phyloP scores from a whole-genome alignment of 106 monocot species.

The Phalaenopsis equestris region DNA sequence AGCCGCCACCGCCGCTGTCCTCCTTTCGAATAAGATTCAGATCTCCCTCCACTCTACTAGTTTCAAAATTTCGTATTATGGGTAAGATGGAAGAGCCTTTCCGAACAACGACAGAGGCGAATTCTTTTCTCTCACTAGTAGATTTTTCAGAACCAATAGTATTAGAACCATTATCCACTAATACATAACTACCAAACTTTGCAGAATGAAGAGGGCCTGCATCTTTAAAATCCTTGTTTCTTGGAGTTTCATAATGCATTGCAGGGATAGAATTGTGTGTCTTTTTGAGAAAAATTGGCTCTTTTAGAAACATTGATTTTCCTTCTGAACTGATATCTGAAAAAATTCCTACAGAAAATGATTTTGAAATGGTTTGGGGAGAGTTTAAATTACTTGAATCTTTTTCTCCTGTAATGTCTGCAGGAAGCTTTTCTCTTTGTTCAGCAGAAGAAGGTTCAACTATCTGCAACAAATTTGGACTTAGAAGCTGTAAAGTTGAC shows the following conservation, averaged over 20 bases:
- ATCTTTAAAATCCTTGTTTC: neutral
- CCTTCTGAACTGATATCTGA: constrained; percentile 22
- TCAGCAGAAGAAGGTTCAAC: constrained; percentile 6
- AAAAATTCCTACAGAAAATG: constrained; percentile 41
- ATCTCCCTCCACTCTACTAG: neutral
- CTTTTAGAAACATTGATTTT: neutral
- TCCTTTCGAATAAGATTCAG: neutral
- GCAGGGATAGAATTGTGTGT: neutral
- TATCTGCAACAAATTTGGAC: constrained; percentile 17
- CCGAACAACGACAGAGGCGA: neutral
- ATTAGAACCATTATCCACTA: neutral
- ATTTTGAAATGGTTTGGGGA: constrained; percentile 31
- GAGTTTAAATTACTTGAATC: constrained; percentile 2
- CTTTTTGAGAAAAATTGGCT: constrained; percentile 13
- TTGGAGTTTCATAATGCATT: constrained; percentile 1
- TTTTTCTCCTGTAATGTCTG: constrained; percentile 12
- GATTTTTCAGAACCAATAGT: neutral
- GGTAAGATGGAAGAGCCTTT: constrained; percentile 1
- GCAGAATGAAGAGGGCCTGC: neutral
- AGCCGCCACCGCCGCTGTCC: neutral
- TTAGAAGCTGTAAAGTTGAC: neutral
- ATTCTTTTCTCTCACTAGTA: constrained; percentile 1
- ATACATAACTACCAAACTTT: neutral
- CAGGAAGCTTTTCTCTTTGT: constrained; percentile 4
- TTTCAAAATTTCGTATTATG: neutral